Conservation (phyloP, 805 yeast genomes). For the Schwanniomyces sp. region DNA sequence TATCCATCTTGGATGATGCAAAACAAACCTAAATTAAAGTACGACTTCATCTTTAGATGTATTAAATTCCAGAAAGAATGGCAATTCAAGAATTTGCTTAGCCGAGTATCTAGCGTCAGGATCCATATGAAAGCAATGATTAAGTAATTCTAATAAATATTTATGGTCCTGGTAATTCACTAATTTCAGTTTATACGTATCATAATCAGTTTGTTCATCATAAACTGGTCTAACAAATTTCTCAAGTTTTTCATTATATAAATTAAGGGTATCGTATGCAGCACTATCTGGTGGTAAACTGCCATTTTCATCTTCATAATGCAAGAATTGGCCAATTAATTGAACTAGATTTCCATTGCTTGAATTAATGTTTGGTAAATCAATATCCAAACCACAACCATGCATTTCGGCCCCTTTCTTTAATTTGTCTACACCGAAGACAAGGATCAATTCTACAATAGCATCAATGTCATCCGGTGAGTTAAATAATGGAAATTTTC, state of each 20-base stretch:
- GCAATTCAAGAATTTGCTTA: conserved; percentile 52
- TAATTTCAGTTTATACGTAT: conserved; percentile 13
- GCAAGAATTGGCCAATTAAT: conserved; percentile 26
- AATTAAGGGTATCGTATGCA: conserved; percentile 61
- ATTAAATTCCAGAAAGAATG: conserved; percentile 55
- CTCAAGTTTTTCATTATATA: conserved; percentile 44
- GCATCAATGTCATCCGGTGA: conserved; percentile 95
- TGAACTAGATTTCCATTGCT: conserved; percentile 33
- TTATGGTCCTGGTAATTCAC: conserved; percentile 40
- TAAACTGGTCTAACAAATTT: conserved; percentile 24
- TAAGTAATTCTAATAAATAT: conserved; percentile 54
- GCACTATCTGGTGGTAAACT: conserved; percentile 72
- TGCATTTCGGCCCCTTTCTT: conserved; percentile 78
- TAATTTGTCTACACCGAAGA: conserved; percentile 76
- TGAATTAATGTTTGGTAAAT: conserved; percentile 14
- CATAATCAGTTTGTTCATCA: conserved; percentile 13
- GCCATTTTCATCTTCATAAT: conserved; percentile 50
- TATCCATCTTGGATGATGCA: not conserved
- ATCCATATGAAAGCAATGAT: conserved; percentile 58
- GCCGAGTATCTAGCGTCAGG: conserved; percentile 59
- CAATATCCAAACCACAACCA: conserved; percentile 79
- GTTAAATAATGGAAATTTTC: conserved; percentile 91
- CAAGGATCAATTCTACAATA: conserved; percentile 72
- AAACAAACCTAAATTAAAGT: not conserved
- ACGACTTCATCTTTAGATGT: conserved; percentile 34